Conservation (phyloP, 2,329 filamentous ascomycete species). For the Penicillium hordei region DNA sequence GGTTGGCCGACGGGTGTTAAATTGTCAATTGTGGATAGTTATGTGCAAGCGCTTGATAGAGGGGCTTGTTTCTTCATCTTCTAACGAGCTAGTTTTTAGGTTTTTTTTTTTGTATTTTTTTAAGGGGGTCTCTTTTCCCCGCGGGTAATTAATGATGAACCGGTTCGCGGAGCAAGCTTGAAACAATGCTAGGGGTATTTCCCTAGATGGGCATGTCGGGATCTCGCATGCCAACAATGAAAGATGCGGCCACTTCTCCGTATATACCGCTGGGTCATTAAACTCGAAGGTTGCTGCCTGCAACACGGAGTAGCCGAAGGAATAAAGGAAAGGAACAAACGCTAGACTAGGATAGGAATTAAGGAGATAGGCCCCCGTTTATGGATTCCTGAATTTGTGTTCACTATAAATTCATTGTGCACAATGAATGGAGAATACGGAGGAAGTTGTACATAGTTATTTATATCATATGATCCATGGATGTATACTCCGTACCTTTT, state of each 20-base stretch:
- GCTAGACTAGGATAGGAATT: neutral
- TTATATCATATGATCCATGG: neutral
- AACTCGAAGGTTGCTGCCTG: neutral
- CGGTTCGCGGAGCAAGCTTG: neutral
- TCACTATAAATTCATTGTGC: no score
- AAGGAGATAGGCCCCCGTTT: neutral
- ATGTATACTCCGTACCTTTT: neutral
- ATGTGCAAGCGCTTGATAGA: conserved; percentile 19
- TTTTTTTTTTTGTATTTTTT: neutral
- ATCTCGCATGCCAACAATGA: conserved; percentile 1
- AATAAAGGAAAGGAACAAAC: neutral
- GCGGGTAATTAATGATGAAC: neutral
- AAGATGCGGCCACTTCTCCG: neutral
- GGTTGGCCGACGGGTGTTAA: neutral
- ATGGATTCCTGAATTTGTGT: neutral
- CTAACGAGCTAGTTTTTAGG: conserved; percentile 2
- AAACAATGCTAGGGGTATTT: conserved; percentile 1
- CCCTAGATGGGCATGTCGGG: neutral
- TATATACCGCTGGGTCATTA: neutral
- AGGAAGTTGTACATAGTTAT: neutral
- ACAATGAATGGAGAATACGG: no score
- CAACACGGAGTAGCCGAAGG: neutral
- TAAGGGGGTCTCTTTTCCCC: neutral
- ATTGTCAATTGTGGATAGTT: conserved; percentile 11
- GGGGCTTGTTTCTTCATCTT: conserved; percentile 24